A percentile compares a stretch with the other conserved stretches of the same genome.
Conservation (phyloP, 1,139 yeast species). For the Candida buenavistaensis region DNA sequence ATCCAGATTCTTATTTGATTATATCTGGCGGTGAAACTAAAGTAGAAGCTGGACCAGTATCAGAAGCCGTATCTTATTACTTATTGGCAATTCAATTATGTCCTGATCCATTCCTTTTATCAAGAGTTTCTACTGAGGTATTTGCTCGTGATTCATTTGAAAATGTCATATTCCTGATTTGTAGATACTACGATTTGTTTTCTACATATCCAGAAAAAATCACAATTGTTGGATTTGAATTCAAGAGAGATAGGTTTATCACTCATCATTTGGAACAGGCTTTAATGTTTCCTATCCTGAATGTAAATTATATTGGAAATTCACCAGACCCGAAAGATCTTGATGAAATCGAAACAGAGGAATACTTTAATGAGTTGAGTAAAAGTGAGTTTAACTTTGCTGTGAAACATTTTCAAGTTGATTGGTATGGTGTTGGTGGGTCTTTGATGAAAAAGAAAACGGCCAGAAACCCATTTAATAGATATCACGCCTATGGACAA, state of each 20-base stretch:
- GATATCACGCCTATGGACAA: conserved; percentile 40
- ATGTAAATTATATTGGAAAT: conserved; percentile 56
- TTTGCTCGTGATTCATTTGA: conserved; percentile 83
- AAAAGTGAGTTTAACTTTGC: conserved; percentile 57
- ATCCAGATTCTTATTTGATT: conserved; percentile 36
- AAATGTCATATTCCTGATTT: conserved; percentile 64
- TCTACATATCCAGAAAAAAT: conserved; percentile 51
- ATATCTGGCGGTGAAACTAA: conserved; percentile 81
- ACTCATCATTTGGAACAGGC: conserved; percentile 54
- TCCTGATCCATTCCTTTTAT: conserved; percentile 11
- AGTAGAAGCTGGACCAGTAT: conserved; percentile 45
- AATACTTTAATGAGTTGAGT: conserved; percentile 44
- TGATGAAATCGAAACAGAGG: conserved; percentile 17
- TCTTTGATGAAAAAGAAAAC: conserved; percentile 44
- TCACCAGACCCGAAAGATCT: conserved; percentile 52
- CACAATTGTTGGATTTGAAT: conserved; percentile 71
- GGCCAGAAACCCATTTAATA: conserved; percentile 61
- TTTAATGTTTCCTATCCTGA: conserved; percentile 32
- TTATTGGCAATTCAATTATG: conserved; percentile 27
- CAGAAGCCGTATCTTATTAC: conserved; percentile 65
- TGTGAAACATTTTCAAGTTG: conserved; percentile 51
- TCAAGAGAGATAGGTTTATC: conserved; percentile 62
- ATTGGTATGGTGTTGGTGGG: conserved; percentile 59
- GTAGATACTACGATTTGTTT: conserved; percentile 52
- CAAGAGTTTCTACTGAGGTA: conserved; percentile 54